phyloP scores from a whole-genome alignment of 2,329 filamentous ascomycete genomes.

The Gremmenia infestans region DNA sequence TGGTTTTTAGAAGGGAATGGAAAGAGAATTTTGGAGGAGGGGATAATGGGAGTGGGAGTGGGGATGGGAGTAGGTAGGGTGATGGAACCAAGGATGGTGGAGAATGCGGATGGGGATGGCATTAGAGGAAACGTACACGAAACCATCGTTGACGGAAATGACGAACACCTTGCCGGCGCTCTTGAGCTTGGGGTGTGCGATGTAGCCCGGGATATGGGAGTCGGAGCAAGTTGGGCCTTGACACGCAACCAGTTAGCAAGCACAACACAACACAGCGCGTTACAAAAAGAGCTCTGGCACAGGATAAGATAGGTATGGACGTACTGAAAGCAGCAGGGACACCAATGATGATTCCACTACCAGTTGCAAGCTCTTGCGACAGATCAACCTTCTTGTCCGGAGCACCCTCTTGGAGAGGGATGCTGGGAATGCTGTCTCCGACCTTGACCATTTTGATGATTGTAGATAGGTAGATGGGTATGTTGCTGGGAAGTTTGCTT shows the following conservation, averaged over 20 bases:
- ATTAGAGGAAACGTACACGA: conserved; percentile 61
- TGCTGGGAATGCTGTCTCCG: conserved; percentile 72
- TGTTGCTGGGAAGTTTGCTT: neutral
- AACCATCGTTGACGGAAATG: conserved; percentile 88
- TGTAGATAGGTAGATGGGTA: neutral
- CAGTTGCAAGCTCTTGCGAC: conserved; percentile 64
- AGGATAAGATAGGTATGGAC: conserved; percentile 21
- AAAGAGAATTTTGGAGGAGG: neutral
- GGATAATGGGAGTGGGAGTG: neutral
- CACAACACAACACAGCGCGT: no score
- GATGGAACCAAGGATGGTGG: neutral
- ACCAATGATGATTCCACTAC: conserved; percentile 77
- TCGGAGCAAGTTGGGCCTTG: conserved; percentile 57
- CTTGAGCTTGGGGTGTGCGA: conserved; percentile 73
- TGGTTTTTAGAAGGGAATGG: conserved; percentile 1
- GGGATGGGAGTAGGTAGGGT: no score
- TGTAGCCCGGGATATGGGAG: conserved; percentile 79
- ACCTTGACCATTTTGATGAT: conserved; percentile 48
- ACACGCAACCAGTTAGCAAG: neutral
- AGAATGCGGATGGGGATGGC: neutral
- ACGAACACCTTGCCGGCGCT: conserved; percentile 82
- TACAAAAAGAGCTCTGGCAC: neutral
- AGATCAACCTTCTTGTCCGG: conserved; percentile 90
- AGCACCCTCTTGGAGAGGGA: conserved; percentile 77
- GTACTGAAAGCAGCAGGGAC: conserved; percentile 73